Base-by-base conservation (phyloP, 108 stramenopile species). In the Skeletonema grethae region DNA sequence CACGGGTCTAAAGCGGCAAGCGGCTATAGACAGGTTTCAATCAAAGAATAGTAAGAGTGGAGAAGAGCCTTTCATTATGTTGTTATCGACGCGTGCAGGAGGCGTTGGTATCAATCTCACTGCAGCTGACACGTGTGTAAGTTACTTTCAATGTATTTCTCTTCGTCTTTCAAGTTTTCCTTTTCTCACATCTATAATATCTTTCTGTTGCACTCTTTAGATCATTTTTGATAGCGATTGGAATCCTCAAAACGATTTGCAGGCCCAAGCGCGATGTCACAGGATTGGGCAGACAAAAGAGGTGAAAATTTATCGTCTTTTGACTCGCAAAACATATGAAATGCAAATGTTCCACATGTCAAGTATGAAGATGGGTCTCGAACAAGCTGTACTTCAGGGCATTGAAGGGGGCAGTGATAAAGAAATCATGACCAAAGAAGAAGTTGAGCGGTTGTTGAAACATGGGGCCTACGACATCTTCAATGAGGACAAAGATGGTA, bases 171-270 rank as follows among this genome's bases (percentile, higher is more conserved):
- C 8, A 38, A 31, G 13, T 12, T 35, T 13, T 18, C 60, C 6
- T 35, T 16, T 24, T 53, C 50, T 53, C 22, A 53, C 22, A 22
- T 9, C 7, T 22, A 8, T 11, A 35, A 36, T 61, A 32, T 28
- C 43, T 41, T 66, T 29, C 25, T 43, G 0, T 53, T 50, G 4
- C 64, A 69, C 75, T 57, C 77, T 77, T 24, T 89, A 96, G 70
- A 92, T 99, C 38, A 95, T 99, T 69, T 97, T 95, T 71, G 98
- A 98, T 69, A 80, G 79, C 7, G 97, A 98, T 73, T 97, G 97
- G 97, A 98, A 98, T 68, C 98, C 98, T 8, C 99, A 99, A 76
- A 98, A 98, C 63, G 98, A 99, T 67, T 60, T 97, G 2, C 98
- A 99, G 85, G 98, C 98, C 7, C 90, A 92, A 73, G 94, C 91